Conservation (phyloP, 768 basidiomycete species). For the Kwoniella sp. region DNA sequence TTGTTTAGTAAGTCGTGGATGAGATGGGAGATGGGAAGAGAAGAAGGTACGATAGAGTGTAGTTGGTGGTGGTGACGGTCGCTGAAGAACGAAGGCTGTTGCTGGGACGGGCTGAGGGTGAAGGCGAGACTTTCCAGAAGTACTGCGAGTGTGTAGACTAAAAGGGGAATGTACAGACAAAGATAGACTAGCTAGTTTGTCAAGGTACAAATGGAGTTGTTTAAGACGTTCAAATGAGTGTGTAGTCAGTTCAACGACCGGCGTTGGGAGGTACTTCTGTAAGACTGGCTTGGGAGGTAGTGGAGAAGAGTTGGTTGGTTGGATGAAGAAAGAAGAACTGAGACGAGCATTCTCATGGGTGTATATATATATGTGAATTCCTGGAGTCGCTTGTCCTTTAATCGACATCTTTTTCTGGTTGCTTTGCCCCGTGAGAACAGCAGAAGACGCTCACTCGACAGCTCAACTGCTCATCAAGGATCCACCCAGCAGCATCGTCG, state of each 20-base stretch:
- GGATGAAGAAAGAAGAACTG: constrained; percentile 10
- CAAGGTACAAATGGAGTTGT: constrained; percentile 5
- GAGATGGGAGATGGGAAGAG: no score
- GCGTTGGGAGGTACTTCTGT: constrained; percentile 17
- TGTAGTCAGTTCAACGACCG: constrained; percentile 26
- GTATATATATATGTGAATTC: background rate
- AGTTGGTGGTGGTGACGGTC: background rate
- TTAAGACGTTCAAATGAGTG: constrained; percentile 18
- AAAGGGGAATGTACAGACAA: background rate
- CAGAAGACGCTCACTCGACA: no score
- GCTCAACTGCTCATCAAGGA: no score
- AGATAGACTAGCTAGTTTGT: constrained; percentile 12
- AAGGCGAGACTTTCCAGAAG: constrained; percentile 9
- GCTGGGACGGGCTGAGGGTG: background rate
- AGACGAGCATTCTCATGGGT: background rate
- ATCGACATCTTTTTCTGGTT: no score
- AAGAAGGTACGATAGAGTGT: no score
- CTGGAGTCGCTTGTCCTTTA: constrained; percentile 3
- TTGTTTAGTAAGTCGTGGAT: constrained; percentile 4
- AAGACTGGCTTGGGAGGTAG: background rate
- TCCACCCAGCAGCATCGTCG: no score
- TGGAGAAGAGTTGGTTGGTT: constrained; percentile 3
- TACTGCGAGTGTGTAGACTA: background rate
- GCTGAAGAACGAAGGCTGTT: background rate
- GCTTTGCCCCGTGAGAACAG: no score